Evolutionary conservation across 139 green algal genomes (phyloP).

Genomic region (Micractinium sp.): DNA sequence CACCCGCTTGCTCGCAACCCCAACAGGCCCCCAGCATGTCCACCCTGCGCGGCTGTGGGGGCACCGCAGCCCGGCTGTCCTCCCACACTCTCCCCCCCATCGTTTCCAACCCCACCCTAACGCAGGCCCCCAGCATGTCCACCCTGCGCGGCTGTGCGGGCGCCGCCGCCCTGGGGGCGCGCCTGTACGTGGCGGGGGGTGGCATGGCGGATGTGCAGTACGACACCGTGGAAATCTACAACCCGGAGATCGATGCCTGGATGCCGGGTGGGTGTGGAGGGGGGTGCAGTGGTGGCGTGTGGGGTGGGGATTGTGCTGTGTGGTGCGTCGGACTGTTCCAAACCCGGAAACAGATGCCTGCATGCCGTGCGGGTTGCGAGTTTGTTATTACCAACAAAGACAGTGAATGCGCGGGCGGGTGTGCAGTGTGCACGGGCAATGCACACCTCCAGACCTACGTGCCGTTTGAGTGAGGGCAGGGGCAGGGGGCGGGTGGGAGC

Average conservation of each 20-base stretch:
- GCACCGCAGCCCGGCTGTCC: neutral
- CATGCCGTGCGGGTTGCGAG: neutral
- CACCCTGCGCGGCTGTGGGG: no score
- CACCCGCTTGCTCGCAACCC: neutral
- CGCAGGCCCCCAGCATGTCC: slow-evolving; percentile 42
- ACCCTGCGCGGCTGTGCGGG: slow-evolving; percentile 46
- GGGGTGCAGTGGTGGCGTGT: no score
- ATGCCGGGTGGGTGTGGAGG: slow-evolving; percentile 24
- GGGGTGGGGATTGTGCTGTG: no score
- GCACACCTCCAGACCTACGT: no score
- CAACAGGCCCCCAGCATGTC: slow-evolving; percentile 28
- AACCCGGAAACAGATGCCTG: neutral
- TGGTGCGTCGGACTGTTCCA: no score
- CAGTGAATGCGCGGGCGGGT: no score
- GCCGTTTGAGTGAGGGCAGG: no score
- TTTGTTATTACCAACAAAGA: no score
- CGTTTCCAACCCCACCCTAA: neutral
- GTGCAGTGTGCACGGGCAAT: no score
- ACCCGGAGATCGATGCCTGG: slow-evolving; percentile 45
- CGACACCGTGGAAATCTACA: slow-evolving; percentile 46
- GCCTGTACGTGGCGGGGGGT: slow-evolving; percentile 53
- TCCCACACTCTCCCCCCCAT: neutral
- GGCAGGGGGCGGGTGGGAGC: neutral
- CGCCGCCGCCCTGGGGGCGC: slow-evolving; percentile 31
- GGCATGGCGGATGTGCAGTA: slow-evolving; percentile 36